These are phyloP conservation scores for Phytophthora litchii DNA, from an alignment of 352 stramenopile genomes.

Conservation along the genomic window DNA sequence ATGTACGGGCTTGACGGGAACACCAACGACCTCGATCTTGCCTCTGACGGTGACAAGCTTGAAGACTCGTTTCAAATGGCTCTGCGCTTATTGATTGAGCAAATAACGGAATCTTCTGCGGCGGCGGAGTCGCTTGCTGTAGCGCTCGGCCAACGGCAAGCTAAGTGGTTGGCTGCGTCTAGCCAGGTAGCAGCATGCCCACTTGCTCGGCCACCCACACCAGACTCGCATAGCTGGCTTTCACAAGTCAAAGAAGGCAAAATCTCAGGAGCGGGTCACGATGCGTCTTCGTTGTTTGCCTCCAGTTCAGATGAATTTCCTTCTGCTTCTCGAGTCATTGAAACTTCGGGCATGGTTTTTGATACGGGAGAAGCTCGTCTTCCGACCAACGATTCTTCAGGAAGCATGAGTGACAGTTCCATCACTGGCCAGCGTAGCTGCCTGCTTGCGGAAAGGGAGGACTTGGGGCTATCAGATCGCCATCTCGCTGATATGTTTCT, in stretches of 20 bases:
- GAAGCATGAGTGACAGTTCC: conserved; percentile 14
- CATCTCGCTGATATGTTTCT: conserved; percentile 58
- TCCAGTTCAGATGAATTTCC: conserved; percentile 23
- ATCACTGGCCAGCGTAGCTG: conserved; percentile 28
- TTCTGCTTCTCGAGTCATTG: conserved; percentile 42
- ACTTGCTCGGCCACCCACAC: conserved; percentile 47
- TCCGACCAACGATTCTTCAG: conserved; percentile 15
- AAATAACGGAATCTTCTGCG: conserved; percentile 38
- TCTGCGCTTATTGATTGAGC: conserved; percentile 29
- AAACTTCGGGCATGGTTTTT: conserved; percentile 49
- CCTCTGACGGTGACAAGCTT: conserved; percentile 30
- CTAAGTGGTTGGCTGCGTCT: conserved; percentile 72
- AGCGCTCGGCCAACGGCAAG: conserved; percentile 46
- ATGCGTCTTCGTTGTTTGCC: conserved; percentile 42
- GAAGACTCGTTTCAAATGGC: conserved; percentile 34
- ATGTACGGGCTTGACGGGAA: conserved; percentile 30
- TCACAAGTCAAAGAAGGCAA: conserved; percentile 78
- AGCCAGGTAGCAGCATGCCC: conserved; percentile 73
- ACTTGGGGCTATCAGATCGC: conserved; percentile 49
- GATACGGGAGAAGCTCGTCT: conserved; percentile 40
- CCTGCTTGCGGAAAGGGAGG: conserved; percentile 47
- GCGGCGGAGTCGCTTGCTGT: conserved; percentile 32
- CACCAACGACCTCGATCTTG: conserved; percentile 18
- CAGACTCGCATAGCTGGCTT: conserved; percentile 78
- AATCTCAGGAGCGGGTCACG: conserved; percentile 71